These are phyloP conservation scores for Chrysopogon serrulatus DNA, from an alignment of 176 grass and related monocot species.

Conservation along the genomic window DNA sequence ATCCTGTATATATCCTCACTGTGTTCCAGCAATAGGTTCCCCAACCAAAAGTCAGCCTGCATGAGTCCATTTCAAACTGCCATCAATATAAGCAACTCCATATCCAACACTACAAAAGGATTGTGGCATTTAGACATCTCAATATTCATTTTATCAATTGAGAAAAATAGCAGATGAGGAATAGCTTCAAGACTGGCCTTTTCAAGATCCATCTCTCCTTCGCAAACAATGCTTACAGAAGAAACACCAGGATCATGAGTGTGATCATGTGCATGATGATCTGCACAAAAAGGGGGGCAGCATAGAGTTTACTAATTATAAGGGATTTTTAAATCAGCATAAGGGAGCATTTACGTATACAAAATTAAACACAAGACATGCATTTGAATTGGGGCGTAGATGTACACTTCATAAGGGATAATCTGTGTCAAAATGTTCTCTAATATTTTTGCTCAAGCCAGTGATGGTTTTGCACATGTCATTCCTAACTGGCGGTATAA, in stretches of 20 bases:
- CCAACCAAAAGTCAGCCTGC: constrained; percentile 95
- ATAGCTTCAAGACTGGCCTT: constrained; percentile 56
- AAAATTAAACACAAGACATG: not conserved
- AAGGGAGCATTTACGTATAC: not conserved
- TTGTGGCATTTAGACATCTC: not conserved
- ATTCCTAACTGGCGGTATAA: not conserved
- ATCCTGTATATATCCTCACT: constrained; percentile 97
- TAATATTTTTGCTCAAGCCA: not conserved
- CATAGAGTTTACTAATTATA: not conserved
- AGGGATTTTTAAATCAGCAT: not conserved
- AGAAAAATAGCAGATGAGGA: constrained; percentile 24
- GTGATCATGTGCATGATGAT: constrained; percentile 91
- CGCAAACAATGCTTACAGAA: constrained; percentile 97
- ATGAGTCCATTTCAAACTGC: constrained; percentile 25
- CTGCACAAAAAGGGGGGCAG: constrained; percentile 38
- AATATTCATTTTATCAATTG: constrained; percentile 2
- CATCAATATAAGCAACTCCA: constrained; percentile 7
- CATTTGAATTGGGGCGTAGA: not conserved
- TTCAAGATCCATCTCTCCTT: constrained; percentile 94
- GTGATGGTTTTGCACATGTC: not conserved
- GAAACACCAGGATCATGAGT: constrained; percentile 94
- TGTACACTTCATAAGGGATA: not conserved
- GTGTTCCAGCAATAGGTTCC: constrained; percentile 76
- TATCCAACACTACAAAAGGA: not conserved
- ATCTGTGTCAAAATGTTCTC: not conserved